A percentile compares a stretch with the other conserved stretches of the same genome.
Evolutionary conservation across 2,329 filamentous ascomycete species (phyloP).

Genomic region (Fusarium poae): DNA sequence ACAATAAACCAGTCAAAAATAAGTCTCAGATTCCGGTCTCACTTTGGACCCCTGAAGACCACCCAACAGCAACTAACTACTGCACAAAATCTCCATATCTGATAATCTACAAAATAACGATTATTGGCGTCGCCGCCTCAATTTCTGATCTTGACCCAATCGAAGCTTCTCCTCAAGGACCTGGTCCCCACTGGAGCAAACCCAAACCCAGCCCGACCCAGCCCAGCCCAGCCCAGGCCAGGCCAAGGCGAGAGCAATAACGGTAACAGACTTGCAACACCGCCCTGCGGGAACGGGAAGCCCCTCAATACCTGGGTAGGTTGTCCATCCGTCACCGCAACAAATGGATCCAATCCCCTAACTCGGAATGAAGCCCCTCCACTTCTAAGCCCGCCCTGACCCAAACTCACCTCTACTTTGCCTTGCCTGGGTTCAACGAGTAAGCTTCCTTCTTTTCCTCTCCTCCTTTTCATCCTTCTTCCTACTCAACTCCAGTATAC

Average conservation of each 20-base stretch:
- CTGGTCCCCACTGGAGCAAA: slow-evolving; percentile 28
- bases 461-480: slow-evolving; percentile 28
- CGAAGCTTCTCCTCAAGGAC: background rate
- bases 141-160: background rate
- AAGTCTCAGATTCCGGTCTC: slow-evolving; percentile 32
- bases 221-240: slow-evolving; percentile 22
- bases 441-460: slow-evolving; percentile 39
- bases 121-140: slow-evolving; percentile 1
- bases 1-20: slow-evolving; percentile 19
- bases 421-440: slow-evolving; percentile 34
- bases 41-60: slow-evolving; percentile 33
- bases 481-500: slow-evolving; percentile 23
- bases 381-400: slow-evolving; percentile 25
- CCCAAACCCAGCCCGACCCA: slow-evolving; percentile 27
- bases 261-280: slow-evolving; percentile 33
- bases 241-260: slow-evolving; percentile 1
- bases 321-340: slow-evolving; percentile 49
- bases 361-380: slow-evolving; percentile 18
- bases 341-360: slow-evolving; percentile 9
- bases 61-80: slow-evolving; percentile 5
- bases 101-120: background rate
- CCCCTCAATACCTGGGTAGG: slow-evolving; percentile 48
- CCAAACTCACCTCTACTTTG: slow-evolving; percentile 44
- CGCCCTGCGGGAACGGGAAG: slow-evolving; percentile 43
- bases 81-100: slow-evolving; percentile 28